Evolutionary conservation across 352 stramenopile species (phyloP).

Genomic region (Globisporangium perplexum): DNA sequence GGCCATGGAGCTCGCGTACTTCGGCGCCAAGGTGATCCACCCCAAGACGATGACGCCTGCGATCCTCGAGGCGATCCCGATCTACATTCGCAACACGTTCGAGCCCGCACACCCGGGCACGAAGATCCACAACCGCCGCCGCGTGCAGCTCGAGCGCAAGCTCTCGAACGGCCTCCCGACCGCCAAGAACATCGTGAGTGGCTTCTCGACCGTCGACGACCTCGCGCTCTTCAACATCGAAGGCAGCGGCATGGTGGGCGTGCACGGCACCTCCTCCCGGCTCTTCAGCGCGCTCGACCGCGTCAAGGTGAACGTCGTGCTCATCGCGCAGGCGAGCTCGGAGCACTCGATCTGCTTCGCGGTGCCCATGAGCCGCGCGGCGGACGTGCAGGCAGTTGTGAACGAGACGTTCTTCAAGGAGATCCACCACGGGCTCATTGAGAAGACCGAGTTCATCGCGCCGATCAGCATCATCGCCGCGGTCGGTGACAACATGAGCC

Average conservation of each 20-base stretch:
- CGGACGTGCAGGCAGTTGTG: conserved; percentile 65
- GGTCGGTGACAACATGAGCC: conserved; percentile 94
- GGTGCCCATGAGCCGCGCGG: conserved; percentile 69
- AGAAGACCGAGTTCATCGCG: conserved; percentile 78
- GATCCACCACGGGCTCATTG: conserved; percentile 78
- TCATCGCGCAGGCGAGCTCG: conserved; percentile 93
- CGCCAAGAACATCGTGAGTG: conserved; percentile 74
- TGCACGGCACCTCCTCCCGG: conserved; percentile 90
- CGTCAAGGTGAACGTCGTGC: conserved; percentile 91
- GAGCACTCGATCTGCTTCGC: conserved; percentile 96
- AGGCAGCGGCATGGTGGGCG: conserved; percentile 93
- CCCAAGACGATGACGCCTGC: conserved; percentile 95
- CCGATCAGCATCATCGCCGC: conserved; percentile 94
- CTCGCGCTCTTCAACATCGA: conserved; percentile 95
- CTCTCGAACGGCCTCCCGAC: conserved; percentile 54
- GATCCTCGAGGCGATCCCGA: conserved; percentile 90
- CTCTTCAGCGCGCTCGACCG: conserved; percentile 91
- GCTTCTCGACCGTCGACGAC: conserved; percentile 92
- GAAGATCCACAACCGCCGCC: conserved; percentile 65
- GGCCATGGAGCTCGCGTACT: conserved; percentile 98
- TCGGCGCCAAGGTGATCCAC: conserved; percentile 97
- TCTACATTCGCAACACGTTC: conserved; percentile 98
- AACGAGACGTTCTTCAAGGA: conserved; percentile 87
- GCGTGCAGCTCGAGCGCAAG: conserved; percentile 50
- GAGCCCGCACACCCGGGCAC: conserved; percentile 79